Conservation (phyloP, 179 eudicot genomes). For the Dionaea muscipula region DNA sequence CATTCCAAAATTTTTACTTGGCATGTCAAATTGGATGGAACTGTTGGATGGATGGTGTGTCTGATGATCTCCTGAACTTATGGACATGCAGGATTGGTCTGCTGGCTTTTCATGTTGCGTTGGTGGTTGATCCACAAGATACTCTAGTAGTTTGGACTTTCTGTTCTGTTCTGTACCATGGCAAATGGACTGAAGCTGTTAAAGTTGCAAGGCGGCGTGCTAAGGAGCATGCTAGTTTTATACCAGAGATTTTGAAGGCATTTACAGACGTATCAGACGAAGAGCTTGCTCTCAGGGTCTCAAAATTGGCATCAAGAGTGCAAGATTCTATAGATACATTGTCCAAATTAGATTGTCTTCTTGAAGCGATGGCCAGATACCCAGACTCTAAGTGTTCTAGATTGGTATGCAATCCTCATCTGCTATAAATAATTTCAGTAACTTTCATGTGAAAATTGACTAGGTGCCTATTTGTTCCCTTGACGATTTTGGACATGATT, state of each 20-base stretch:
- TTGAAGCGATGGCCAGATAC: slow-evolving; percentile 35
- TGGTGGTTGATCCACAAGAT: slow-evolving; percentile 59
- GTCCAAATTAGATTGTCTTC: slow-evolving; percentile 28
- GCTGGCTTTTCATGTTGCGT: slow-evolving; percentile 64
- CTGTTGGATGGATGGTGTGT: neutral
- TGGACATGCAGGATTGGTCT: slow-evolving; percentile 54
- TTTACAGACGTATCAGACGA: slow-evolving; percentile 29
- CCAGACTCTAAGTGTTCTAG: slow-evolving; percentile 36
- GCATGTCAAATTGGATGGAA: neutral
- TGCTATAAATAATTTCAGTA: neutral
- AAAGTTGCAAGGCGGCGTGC: slow-evolving; percentile 47
- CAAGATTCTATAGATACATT: slow-evolving; percentile 34
- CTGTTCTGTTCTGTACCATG: slow-evolving; percentile 57
- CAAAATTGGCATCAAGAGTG: slow-evolving; percentile 31
- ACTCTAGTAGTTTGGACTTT: slow-evolving; percentile 60
- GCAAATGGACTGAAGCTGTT: slow-evolving; percentile 53
- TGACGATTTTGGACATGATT: too few species aligned
- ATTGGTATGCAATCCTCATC: slow-evolving; percentile 30
- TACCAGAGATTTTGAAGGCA: slow-evolving; percentile 48
- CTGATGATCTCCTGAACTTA: neutral
- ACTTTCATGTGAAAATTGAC: neutral
- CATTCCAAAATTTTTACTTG: too few species aligned
- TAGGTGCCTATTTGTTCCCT: too few species aligned
- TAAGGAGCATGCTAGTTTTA: slow-evolving; percentile 21
- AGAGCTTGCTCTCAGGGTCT: slow-evolving; percentile 47